These are phyloP conservation scores for Myriosclerotinia curreyana DNA, from an alignment of 2,329 filamentous ascomycete species.

Conservation along the genomic window DNA sequence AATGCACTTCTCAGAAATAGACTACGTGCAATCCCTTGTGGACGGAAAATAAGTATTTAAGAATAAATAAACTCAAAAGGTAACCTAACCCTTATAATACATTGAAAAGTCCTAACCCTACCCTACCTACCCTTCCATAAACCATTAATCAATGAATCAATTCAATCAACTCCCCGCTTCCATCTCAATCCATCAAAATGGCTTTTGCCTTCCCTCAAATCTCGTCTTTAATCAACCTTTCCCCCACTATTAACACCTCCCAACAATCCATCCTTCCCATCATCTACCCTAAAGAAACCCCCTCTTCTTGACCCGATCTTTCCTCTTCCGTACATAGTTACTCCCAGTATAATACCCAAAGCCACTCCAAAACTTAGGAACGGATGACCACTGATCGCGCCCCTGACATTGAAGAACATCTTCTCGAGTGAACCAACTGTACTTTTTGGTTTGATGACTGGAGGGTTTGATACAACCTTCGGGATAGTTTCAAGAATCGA, in stretches of 20 bases:
- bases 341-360: slow-evolving; percentile 53
- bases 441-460: slow-evolving; percentile 72
- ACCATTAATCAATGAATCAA: slow-evolving; percentile 19
- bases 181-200: too few species aligned
- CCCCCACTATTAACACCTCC: slow-evolving; percentile 48
- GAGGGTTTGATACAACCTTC: slow-evolving; percentile 48
- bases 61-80: too few species aligned
- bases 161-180: slow-evolving; percentile 5
- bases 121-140: slow-evolving; percentile 26
- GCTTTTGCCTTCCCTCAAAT: too few species aligned
- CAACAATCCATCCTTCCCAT: slow-evolving; percentile 61
- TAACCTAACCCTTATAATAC: too few species aligned
- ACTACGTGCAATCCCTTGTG: too few species aligned
- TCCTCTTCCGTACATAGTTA: slow-evolving; percentile 53
- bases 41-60: too few species aligned
- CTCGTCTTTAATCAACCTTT: slow-evolving; percentile 48
- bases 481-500: slow-evolving; percentile 45
- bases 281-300: slow-evolving; percentile 61
- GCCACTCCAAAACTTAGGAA: slow-evolving; percentile 57
- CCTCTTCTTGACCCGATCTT: slow-evolving; percentile 51
- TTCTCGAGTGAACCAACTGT: slow-evolving; percentile 71
- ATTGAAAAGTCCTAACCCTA: slow-evolving; percentile 22
- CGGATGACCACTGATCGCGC: slow-evolving; percentile 57
- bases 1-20: too few species aligned
- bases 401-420: slow-evolving; percentile 64